Conservation (phyloP, 768 basidiomycete genomes). For the Amanita exitialis region DNA sequence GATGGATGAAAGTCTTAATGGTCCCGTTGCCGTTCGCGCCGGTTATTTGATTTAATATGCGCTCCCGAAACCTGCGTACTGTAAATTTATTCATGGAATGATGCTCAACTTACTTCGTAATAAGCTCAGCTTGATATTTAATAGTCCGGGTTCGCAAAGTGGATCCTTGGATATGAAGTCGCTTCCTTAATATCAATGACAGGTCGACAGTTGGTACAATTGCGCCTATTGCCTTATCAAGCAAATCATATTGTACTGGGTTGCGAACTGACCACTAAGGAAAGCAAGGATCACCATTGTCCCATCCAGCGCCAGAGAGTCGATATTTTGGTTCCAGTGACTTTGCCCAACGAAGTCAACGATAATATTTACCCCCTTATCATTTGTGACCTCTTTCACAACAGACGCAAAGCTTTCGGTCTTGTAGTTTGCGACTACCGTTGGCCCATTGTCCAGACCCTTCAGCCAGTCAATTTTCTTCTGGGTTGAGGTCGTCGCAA, state of each 20-base stretch:
- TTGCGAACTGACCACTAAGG: conserved; percentile 45
- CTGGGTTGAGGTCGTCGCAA: conserved; percentile 76
- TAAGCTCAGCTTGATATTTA: conserved; percentile 71
- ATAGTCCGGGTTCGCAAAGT: conserved; percentile 68
- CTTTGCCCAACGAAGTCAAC: conserved; percentile 77
- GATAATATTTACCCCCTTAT: conserved; percentile 71
- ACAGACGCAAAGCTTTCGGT: conserved; percentile 70
- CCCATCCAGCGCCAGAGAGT: conserved; percentile 60
- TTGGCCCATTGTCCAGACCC: conserved; percentile 55
- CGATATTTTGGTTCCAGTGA: conserved; percentile 68
- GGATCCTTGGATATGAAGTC: conserved; percentile 81
- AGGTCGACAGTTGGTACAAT: conserved; percentile 45
- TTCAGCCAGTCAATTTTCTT: conserved; percentile 77
- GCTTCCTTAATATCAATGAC: conserved; percentile 65
- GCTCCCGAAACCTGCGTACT: conserved; percentile 37
- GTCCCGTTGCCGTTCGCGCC: conserved; percentile 44
- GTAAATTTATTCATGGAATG: neutral
- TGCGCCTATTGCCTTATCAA: conserved; percentile 29
- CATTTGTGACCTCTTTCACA: conserved; percentile 56
- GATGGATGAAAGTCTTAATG: conserved; percentile 70
- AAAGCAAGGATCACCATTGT: conserved; percentile 61
- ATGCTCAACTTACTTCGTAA: conserved; percentile 33
- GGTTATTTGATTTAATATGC: conserved; percentile 50
- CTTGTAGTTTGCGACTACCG: conserved; percentile 77
- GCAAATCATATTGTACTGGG: neutral